These are phyloP conservation scores for Physcia stellaris DNA, from an alignment of 495 filamentous ascomycete species.

Conservation along the genomic window DNA sequence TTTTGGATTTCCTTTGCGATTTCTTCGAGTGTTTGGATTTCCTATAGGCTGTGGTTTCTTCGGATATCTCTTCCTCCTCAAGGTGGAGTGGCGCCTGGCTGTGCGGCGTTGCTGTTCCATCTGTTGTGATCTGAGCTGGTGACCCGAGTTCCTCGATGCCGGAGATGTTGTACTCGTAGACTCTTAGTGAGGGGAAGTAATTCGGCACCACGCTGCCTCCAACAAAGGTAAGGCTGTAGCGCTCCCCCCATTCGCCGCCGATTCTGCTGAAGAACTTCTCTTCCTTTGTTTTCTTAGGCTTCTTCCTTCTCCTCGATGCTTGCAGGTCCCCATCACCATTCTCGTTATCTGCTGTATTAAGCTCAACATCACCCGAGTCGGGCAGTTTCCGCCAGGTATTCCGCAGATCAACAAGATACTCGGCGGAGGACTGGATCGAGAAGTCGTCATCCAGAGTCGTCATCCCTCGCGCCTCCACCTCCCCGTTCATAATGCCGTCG, in stretches of 20 bases:
- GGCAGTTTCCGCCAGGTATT: conserved; percentile 65
- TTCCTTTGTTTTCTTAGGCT: conserved; percentile 35
- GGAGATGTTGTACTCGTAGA: conserved; percentile 88
- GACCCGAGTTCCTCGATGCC: conserved; percentile 44
- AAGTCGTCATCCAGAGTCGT: conserved; percentile 29
- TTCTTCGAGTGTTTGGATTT: conserved; percentile 30
- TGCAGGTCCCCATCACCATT: conserved; percentile 14
- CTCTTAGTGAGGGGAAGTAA: conserved; percentile 74
- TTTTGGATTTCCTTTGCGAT: conserved; percentile 36
- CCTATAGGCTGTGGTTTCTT: background rate
- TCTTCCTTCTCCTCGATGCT: conserved; percentile 25
- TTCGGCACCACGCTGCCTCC: conserved; percentile 83
- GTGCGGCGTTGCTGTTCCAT: conserved; percentile 1
- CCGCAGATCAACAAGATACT: conserved; percentile 72
- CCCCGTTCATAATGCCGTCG: conserved; percentile 31
- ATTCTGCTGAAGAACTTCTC: conserved; percentile 45
- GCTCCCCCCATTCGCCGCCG: conserved; percentile 68
- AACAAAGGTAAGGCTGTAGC: conserved; percentile 69
- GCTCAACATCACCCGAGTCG: conserved; percentile 28
- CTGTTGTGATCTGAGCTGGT: background rate
- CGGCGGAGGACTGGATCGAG: conserved; percentile 45
- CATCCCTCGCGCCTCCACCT: conserved; percentile 6
- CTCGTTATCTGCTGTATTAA: conserved; percentile 10
- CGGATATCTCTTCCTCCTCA: background rate
- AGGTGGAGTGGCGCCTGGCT: background rate